These are phyloP conservation scores for Delonix regia DNA, from an alignment of 306 rosid species.

Conservation along the genomic window DNA sequence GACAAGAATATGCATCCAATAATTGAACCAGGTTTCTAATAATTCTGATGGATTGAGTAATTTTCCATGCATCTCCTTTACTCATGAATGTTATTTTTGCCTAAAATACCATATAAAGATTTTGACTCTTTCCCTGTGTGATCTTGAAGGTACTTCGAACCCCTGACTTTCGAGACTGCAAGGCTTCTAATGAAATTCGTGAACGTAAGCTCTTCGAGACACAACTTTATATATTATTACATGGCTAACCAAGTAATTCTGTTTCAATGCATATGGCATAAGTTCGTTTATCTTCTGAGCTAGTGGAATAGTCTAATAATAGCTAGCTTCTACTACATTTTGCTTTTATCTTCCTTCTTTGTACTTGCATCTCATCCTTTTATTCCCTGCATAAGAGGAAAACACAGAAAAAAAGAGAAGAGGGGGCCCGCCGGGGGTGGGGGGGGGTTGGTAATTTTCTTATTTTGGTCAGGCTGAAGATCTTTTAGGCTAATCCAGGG, in stretches of 20 bases:
- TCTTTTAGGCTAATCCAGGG: background rate
- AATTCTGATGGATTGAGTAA: conserved; percentile 16
- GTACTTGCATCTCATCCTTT: background rate
- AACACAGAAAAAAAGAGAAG: no score
- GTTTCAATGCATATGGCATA: background rate
- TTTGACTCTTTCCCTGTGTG: conserved; percentile 12
- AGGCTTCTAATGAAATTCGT: conserved; percentile 60
- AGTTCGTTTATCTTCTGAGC: background rate
- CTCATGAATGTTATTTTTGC: conserved; percentile 1
- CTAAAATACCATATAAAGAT: background rate
- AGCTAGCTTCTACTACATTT: background rate
- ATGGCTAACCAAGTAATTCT: background rate
- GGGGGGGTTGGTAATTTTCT: background rate
- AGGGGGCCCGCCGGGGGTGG: background rate
- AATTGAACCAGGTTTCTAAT: conserved; percentile 13
- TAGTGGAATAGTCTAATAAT: background rate
- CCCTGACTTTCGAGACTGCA: conserved; percentile 57
- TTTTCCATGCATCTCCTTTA: background rate
- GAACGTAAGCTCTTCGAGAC: conserved; percentile 52
- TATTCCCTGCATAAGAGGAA: background rate
- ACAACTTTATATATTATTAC: background rate
- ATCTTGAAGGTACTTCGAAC: conserved; percentile 58
- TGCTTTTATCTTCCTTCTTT: background rate
- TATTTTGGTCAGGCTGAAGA: conserved; percentile 10
- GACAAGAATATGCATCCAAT: conserved; percentile 10